Conservation (phyloP, 202 grass and related monocot species). For the Hordeum pubiflorum region DNA sequence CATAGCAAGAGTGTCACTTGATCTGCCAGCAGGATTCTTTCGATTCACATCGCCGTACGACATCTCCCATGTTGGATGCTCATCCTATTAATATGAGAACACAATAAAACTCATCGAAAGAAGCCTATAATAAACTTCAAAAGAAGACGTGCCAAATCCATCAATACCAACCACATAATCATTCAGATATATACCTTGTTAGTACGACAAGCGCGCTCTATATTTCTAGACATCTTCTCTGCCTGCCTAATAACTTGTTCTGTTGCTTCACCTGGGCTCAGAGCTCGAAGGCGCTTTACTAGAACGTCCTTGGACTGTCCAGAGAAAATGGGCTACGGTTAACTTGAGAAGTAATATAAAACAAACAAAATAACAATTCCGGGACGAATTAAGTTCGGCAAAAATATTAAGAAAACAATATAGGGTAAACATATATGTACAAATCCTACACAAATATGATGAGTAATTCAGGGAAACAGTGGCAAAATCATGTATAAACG, state of each 20-base stretch:
- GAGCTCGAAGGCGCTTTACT: constrained; percentile 49
- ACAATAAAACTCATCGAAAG: constrained; percentile 13
- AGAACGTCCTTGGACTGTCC: constrained; percentile 77
- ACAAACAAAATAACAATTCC: background rate
- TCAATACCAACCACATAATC: background rate
- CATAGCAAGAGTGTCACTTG: constrained; percentile 44
- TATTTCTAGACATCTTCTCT: constrained; percentile 86
- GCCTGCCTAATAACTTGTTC: constrained; percentile 89
- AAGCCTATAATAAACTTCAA: background rate
- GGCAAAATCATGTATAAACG: background rate
- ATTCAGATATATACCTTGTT: constrained; percentile 47
- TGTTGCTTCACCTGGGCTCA: constrained; percentile 81
- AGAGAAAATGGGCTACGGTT: constrained; percentile 16
- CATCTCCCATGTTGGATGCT: constrained; percentile 36
- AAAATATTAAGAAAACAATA: background rate
- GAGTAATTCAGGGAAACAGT: background rate
- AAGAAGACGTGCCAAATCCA: constrained; percentile 6
- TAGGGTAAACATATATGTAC: background rate
- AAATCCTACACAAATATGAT: constrained; percentile 12
- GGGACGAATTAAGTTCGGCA: constrained; percentile 12
- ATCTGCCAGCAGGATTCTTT: constrained; percentile 36
- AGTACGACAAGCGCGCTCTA: constrained; percentile 58
- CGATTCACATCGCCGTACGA: constrained; percentile 42
- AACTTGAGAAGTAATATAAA: constrained; percentile 21
- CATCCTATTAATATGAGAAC: constrained; percentile 45